Base-by-base conservation (phyloP, 83 land plant species). In the Diphasiastrum complanatum region DNA sequence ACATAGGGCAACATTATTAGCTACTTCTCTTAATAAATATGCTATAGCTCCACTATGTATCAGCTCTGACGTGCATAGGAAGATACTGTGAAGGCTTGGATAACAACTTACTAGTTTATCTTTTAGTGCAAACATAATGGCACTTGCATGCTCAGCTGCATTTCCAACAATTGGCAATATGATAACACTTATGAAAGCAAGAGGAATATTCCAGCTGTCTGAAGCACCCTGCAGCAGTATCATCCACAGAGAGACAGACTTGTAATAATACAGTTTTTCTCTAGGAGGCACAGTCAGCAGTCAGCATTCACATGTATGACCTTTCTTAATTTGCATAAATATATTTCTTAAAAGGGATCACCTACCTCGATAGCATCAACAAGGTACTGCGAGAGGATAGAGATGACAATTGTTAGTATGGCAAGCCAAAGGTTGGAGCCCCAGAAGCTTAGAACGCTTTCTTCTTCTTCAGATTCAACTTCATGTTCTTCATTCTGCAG, bases 131-230 rank as follows among this genome's bases (percentile, higher is more conserved):
- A 85, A 85, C 79, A 85, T 85, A 2, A 85, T 69, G 18, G 91
- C 87, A 55, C 91, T 74, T n/a, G 84, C 87, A 78, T 85, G 90
- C 53, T 85, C 90, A 30, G 90, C 87, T 54, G 90, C 90, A 75
- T 85, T 85, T 26, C 90, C 90, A 22, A 83, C 90, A 62, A 85
- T 77, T 16, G 90, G 90, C 22, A 85, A 77, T 56, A 85, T 51
- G n/a, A 85, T 83, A 52, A 85, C 87, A 66, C 91, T 85, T 1
- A 85, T 77, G 31, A 83, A 85, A 30, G 79, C 71, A 14, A 83
- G 20, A 11, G 87, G 79, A 16, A 83, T 75, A 11, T 78, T 68
- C 82, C 78, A 82, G 38, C 78, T 41, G n/a, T 27, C 68, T 31
- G 89, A 76, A 24, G 89, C 83, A 27, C 78, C 86, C 88, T 84